Evolutionary conservation across 2,329 filamentous ascomycete genomes (phyloP).

Genomic region (Aureobasidium leucospermi): DNA sequence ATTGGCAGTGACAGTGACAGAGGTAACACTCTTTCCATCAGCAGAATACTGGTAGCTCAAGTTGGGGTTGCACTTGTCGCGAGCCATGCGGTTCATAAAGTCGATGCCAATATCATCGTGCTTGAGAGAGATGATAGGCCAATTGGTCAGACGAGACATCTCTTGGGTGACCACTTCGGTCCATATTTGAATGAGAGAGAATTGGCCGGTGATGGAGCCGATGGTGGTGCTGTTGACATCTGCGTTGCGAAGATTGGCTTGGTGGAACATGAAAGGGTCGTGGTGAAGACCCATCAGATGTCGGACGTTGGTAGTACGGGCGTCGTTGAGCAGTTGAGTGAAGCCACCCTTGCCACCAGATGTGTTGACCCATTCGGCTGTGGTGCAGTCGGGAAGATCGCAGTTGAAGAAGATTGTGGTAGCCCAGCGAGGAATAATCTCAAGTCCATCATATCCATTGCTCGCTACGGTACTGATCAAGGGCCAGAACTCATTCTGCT

Average conservation of each 20-base stretch:
- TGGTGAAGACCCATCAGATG: slow-evolving; percentile 51
- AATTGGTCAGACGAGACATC: slow-evolving; percentile 45
- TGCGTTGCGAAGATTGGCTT: slow-evolving; percentile 50
- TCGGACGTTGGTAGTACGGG: slow-evolving; percentile 47
- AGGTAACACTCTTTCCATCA: slow-evolving; percentile 39
- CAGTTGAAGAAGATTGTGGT: slow-evolving; percentile 61
- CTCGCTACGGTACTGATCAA: slow-evolving; percentile 43
- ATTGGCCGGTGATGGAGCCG: slow-evolving; percentile 39
- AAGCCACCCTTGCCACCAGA: slow-evolving; percentile 49
- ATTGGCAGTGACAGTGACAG: slow-evolving; percentile 43
- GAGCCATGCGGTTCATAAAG: slow-evolving; percentile 48
- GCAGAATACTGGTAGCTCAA: slow-evolving; percentile 40
- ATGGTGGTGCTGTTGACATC: slow-evolving; percentile 43
- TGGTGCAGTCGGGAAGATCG: slow-evolving; percentile 49
- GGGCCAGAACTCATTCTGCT: slow-evolving; percentile 47
- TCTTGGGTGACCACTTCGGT: slow-evolving; percentile 48
- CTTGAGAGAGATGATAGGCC: slow-evolving; percentile 49
- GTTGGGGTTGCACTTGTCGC: slow-evolving; percentile 45
- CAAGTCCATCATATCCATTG: slow-evolving; percentile 51
- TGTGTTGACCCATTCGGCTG: slow-evolving; percentile 54
- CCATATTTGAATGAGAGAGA: slow-evolving; percentile 52
- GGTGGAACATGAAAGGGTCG: slow-evolving; percentile 58
- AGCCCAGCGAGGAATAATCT: slow-evolving; percentile 53
- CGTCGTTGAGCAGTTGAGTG: slow-evolving; percentile 43
- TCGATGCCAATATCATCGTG: slow-evolving; percentile 47